Base-by-base conservation (phyloP, 345 rosid genomes). In the Eucalyptus urophylla region DNA sequence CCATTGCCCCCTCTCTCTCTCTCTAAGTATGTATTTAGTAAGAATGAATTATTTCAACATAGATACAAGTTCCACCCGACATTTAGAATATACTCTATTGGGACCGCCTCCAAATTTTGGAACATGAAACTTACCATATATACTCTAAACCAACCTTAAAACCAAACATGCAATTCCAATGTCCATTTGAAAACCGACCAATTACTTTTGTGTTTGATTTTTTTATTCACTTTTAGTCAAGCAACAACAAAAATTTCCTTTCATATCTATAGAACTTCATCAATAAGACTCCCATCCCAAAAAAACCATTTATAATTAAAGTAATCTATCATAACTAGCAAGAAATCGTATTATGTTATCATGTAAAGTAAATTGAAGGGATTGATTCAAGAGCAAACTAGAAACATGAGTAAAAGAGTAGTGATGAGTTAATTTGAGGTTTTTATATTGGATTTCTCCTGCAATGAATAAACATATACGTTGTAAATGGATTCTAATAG, bases 141-240 rank as follows among this genome's bases (percentile, higher is more conserved):
- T 6, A 51, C 62, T 24, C 62, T 56, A 56, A 56, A 56, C 29
- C 13, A 24, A 56, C 27, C 62, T 24, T 22, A 22, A 22, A 24
- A 56, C 13, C 29, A 10, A 56, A 56, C 62, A 9, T 56, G 29
- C 29, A 56, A 24, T 24, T 56, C 62, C 62, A 56, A 24, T 1
- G 29, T 10, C 29, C 29, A 24, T 2, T 56, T 0, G 0, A 2
- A 1, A 24, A 24, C 14, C 0, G 13, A 10, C 6, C 62, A 56
- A 56, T 56, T 56, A 2, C 13, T 56, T 56, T 56, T 53, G 58
- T 53, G 58, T 53, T 53, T 53, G 25, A 53, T 19, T 53, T 56
- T 54, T 56, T 8, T 10, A 4, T 56, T 56, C 11, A 56, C 29
- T 56, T 25, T 56, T 56, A 56, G 29, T 56, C 62, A 56, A 56